Base-by-base conservation (phyloP, 169 alveolate species). In the Besnoitia besnoiti region DNA sequence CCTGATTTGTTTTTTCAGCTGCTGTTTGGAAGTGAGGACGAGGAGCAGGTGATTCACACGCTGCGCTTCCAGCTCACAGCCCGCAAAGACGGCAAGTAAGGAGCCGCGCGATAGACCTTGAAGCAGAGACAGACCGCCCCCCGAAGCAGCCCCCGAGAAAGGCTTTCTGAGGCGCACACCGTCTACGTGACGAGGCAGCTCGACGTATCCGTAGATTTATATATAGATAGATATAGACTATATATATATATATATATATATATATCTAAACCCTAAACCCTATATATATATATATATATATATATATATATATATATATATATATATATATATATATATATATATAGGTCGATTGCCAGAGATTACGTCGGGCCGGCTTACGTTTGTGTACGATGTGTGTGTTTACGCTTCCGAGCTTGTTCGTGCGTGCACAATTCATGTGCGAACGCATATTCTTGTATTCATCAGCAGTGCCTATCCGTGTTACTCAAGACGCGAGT, bases 61-160 rank as follows among this genome's bases (percentile, higher is more conserved):
- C 87, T 77, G 33, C 87, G 87, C 7, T 77, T 77, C 40, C 87
- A 77, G 55, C 35, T 77, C 3, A 77, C 50, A 10, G 87, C 87
- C 19, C 87, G 87, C 10, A 27, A 39, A 0, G 87, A 77, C 50
- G 55, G 87, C n/a, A 77, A 27, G 87, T 77, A 42, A 37, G 87
- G 4, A 24, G 67, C n/a, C n/a, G n/a, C n/a, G n/a, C n/a, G n/a
- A n/a, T n/a, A n/a, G n/a, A n/a, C n/a, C n/a, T n/a, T n/a, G n/a
- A n/a, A n/a, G 27, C 12, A 16, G 24, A 55, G 30, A 19, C 67
- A 55, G 3, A 8, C n/a, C n/a, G n/a, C n/a, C n/a, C n/a, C n/a
- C n/a, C n/a, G n/a, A n/a, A n/a, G n/a, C n/a, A n/a, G n/a, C n/a
- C n/a, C n/a, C n/a, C n/a, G n/a, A n/a, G n/a, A n/a, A n/a, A n/a